Conservation (phyloP, 2,329 filamentous ascomycete genomes). For the Trichoderma sp. region DNA sequence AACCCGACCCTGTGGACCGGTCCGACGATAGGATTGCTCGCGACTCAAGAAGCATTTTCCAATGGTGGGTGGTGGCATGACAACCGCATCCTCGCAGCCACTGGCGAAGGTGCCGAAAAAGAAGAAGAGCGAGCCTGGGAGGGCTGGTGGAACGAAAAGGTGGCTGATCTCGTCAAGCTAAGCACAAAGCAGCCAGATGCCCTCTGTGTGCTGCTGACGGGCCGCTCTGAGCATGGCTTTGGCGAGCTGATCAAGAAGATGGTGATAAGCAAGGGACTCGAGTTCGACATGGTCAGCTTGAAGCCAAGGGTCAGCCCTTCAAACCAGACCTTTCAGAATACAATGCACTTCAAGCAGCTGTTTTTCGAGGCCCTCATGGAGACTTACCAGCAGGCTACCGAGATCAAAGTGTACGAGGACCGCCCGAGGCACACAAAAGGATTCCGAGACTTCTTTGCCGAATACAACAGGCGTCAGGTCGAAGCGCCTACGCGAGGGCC, state of each 20-base stretch:
- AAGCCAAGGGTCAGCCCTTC: slow-evolving; percentile 82
- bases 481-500: slow-evolving; percentile 55
- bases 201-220: slow-evolving; percentile 81
- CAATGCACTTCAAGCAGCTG: slow-evolving; percentile 88
- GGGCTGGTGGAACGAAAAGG: slow-evolving; percentile 95
- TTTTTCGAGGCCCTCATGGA: slow-evolving; percentile 78
- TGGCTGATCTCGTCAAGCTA: slow-evolving; percentile 75
- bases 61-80: slow-evolving; percentile 99
- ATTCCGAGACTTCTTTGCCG: slow-evolving; percentile 80
- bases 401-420: slow-evolving; percentile 74
- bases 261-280: slow-evolving; percentile 68
- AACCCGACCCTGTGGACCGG: slow-evolving; percentile 85
- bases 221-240: slow-evolving; percentile 75
- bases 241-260: slow-evolving; percentile 78
- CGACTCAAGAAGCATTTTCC: slow-evolving; percentile 70
- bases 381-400: slow-evolving; percentile 79
- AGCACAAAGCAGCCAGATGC: slow-evolving; percentile 82
- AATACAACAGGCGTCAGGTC: slow-evolving; percentile 64
- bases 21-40: slow-evolving; percentile 71
- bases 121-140: slow-evolving; percentile 84
- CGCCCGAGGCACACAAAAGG: slow-evolving; percentile 66
- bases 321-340: slow-evolving; percentile 73
- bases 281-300: slow-evolving; percentile 84
- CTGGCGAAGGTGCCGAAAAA: slow-evolving; percentile 74
- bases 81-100: slow-evolving; percentile 76